phyloP scores from a whole-genome alignment of 768 basidiomycete species.

The Russula brevipes region DNA sequence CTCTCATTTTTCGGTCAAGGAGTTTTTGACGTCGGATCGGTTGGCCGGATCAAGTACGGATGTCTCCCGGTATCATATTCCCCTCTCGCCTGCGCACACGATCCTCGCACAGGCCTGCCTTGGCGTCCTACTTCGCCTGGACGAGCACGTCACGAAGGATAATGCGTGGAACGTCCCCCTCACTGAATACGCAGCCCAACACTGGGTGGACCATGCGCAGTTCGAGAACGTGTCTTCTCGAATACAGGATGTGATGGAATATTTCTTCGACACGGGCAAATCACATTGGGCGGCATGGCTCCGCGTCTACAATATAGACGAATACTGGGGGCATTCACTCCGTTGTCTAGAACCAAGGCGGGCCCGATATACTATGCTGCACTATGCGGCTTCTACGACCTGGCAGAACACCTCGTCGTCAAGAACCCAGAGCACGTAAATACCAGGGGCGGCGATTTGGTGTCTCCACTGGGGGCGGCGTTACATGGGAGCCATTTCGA shows the following conservation, averaged over 20 bases:
- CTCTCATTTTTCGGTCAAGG: neutral
- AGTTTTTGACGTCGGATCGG: neutral
- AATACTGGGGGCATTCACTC: neutral
- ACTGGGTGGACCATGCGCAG: neutral
- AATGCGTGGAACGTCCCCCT: neutral
- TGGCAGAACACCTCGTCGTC: neutral
- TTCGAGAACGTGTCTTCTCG: neutral
- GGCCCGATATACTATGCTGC: conserved; percentile 4
- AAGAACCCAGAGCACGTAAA: neutral
- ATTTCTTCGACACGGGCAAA: neutral
- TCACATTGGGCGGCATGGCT: neutral
- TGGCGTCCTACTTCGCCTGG: neutral
- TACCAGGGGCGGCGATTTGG: neutral
- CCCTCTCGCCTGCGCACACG: neutral
- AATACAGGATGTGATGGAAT: neutral
- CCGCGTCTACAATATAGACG: neutral
- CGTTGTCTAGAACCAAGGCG: too few species aligned
- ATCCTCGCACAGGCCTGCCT: conserved; percentile 2
- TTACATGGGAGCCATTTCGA: neutral
- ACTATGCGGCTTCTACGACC: neutral
- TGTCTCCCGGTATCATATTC: neutral
- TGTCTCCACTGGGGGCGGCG: neutral
- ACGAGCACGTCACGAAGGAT: neutral
- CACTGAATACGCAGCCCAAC: neutral
- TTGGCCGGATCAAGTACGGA: neutral